Evolutionary conservation across 169 alveolate genomes (phyloP).

Genomic region (Eimeria nieschulzi): DNA sequence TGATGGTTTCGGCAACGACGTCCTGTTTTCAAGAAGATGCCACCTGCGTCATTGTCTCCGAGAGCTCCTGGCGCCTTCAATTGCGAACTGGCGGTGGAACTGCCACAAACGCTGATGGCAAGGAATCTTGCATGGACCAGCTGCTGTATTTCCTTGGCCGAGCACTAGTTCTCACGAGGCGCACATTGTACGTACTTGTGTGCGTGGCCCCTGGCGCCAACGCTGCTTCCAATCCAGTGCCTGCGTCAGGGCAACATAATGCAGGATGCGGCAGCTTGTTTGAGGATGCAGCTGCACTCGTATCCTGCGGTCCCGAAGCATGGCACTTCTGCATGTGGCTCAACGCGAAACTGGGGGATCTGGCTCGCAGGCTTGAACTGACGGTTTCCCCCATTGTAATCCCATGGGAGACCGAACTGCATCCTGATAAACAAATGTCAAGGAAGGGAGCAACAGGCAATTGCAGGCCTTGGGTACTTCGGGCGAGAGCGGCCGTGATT

Average conservation of each 20-base stretch:
- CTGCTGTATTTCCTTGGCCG: constrained; percentile 50
- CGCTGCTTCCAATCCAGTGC: not conserved
- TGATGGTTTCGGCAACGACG: constrained; percentile 21
- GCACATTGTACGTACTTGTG: constrained; percentile 32
- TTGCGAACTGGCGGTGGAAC: not conserved
- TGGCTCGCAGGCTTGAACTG: constrained; percentile 41
- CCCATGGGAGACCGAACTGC: constrained; percentile 16
- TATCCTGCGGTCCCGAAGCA: constrained; percentile 9
- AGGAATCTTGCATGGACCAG: constrained; percentile 18
- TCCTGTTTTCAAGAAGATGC: constrained; percentile 55
- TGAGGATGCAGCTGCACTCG: constrained; percentile 62
- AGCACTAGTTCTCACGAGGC: constrained; percentile 56
- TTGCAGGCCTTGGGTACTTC: constrained; percentile 22
- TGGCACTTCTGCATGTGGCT: constrained; percentile 22
- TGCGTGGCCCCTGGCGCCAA: constrained; percentile 18
- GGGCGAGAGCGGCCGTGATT: constrained; percentile 53
- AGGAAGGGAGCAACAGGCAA: not conserved
- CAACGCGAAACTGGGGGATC: constrained; percentile 17
- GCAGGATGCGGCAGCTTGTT: not conserved
- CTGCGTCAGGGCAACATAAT: not conserved
- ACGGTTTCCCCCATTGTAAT: constrained; percentile 26
- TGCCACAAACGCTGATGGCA: not conserved
- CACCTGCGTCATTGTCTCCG: constrained; percentile 41
- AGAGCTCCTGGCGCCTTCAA: not conserved
- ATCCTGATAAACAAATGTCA: not conserved